These are phyloP conservation scores for Nothophaeocryptopus gaeumannii DNA, from an alignment of 2,329 filamentous ascomycete genomes.

Conservation along the genomic window DNA sequence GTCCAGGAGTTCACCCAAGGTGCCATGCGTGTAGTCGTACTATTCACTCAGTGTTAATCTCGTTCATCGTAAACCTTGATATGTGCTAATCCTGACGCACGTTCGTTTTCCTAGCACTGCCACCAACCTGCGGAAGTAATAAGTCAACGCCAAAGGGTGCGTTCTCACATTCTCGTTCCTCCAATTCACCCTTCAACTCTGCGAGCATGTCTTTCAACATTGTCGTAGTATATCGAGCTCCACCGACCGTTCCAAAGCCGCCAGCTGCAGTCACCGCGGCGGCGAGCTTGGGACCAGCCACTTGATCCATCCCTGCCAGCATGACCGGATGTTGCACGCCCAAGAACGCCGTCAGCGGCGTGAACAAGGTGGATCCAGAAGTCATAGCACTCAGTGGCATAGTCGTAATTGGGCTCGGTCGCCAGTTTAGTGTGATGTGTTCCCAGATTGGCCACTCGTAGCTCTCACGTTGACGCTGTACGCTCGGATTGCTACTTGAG, in stretches of 20 bases:
- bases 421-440: too few species aligned
- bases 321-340: conserved; percentile 94
- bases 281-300: conserved; percentile 88
- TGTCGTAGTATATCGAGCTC: conserved; percentile 88
- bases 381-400: too few species aligned
- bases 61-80: too few species aligned
- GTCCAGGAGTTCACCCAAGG: conserved; percentile 81
- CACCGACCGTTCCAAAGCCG: conserved; percentile 90
- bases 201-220: conserved; percentile 93
- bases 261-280: conserved; percentile 95
- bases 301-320: conserved; percentile 97
- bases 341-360: conserved; percentile 86
- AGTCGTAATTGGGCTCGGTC: too few species aligned
- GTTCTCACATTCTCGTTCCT: conserved; percentile 65
- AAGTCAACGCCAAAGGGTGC: conserved; percentile 92
- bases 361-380: conserved; percentile 37
- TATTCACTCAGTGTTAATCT: background rate
- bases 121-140: conserved; percentile 87
- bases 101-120: conserved; percentile 79
- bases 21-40: conserved; percentile 98
- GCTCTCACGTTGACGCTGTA: too few species aligned
- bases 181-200: conserved; percentile 82
- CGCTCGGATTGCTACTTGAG: too few species aligned
- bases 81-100: conserved; percentile 1
- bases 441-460: too few species aligned